Conservation (phyloP, 192 early-diverging fungal genomes). For the Coemansia sp. region DNA sequence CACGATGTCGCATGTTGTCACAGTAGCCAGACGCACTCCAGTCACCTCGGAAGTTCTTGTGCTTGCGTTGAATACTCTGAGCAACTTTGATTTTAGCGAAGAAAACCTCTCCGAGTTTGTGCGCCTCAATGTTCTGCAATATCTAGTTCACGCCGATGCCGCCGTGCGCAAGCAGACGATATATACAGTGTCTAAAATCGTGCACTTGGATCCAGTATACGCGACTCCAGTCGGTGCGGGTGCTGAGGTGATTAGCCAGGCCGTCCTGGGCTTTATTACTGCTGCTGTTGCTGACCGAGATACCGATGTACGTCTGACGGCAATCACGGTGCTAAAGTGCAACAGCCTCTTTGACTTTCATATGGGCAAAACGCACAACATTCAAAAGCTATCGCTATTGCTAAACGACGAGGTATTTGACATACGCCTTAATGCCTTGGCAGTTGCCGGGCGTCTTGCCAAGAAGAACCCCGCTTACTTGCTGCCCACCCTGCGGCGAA, state of each 20-base stretch:
- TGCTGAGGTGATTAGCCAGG: constrained; percentile 83
- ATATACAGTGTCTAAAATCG: constrained; percentile 78
- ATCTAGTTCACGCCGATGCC: constrained; percentile 77
- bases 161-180: constrained; percentile 81
- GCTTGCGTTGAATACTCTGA: constrained; percentile 84
- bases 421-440: constrained; percentile 82
- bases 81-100: constrained; percentile 83
- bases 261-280: constrained; percentile 83
- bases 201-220: constrained; percentile 83
- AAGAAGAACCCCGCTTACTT: constrained; percentile 93
- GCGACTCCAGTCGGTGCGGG: constrained; percentile 74
- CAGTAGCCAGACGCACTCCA: constrained; percentile 12
- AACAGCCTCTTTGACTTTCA: constrained; percentile 88
- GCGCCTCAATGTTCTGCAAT: constrained; percentile 80
- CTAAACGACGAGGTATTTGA: constrained; percentile 93
- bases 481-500: constrained; percentile 91
- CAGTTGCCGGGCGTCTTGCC: constrained; percentile 88
- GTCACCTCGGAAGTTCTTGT: constrained; percentile 63
- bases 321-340: constrained; percentile 44
- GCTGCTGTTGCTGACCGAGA: constrained; percentile 86
- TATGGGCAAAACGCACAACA: constrained; percentile 89
- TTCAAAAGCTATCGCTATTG: constrained; percentile 86
- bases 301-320: constrained; percentile 27
- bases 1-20: constrained; percentile 16
- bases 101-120: constrained; percentile 91